Evolutionary conservation across 768 basidiomycete species (phyloP).

Genomic region (Leccinellum rugosiceps): DNA sequence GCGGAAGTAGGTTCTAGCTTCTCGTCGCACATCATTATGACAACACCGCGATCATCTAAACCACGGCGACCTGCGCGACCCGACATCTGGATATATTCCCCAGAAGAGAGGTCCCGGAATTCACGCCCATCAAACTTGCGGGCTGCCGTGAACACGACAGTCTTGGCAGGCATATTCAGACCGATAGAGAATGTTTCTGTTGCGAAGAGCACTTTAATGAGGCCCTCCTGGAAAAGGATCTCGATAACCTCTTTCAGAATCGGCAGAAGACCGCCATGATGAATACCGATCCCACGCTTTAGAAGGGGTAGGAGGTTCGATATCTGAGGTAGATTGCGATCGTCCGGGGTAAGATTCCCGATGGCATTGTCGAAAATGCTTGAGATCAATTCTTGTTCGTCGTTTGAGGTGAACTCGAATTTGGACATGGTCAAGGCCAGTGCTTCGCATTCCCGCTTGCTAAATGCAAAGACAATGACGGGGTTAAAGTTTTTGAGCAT

Average conservation of each 20-base stretch:
- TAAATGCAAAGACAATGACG: constrained; percentile 97
- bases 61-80: constrained; percentile 97
- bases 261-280: constrained; percentile 95
- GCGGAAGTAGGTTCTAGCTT: constrained; percentile 91
- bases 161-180: constrained; percentile 99
- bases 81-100: constrained; percentile 99
- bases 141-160: constrained; percentile 94
- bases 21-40: constrained; percentile 99
- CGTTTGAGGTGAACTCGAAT: constrained; percentile 89
- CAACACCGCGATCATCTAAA: constrained; percentile 96
- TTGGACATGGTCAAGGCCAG: constrained; percentile 92
- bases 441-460: constrained; percentile 95
- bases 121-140: constrained; percentile 96
- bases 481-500: constrained; percentile 98
- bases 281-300: constrained; percentile 94
- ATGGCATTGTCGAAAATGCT: constrained; percentile 96
- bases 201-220: constrained; percentile 97
- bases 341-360: constrained; percentile 79
- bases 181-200: constrained; percentile 99
- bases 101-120: constrained; percentile 88
- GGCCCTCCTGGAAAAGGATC: constrained; percentile 96
- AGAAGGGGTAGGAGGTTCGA: constrained; percentile 88
- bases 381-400: constrained; percentile 83
- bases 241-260: constrained; percentile 99
- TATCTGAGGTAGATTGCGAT: constrained; percentile 91